These are phyloP conservation scores for Malus hybrid DNA, from an alignment of 331 rosid species.

Conservation along the genomic window DNA sequence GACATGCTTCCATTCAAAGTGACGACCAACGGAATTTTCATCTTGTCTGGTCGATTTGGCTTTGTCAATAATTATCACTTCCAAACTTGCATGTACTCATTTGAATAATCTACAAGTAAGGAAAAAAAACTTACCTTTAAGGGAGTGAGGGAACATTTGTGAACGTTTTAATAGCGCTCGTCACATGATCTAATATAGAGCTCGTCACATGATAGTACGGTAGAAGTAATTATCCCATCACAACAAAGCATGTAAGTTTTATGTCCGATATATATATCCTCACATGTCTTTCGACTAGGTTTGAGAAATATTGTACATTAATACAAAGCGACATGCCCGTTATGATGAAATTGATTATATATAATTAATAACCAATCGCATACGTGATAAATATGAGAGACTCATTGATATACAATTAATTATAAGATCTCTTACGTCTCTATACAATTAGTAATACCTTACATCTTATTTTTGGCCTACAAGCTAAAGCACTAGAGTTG, in stretches of 20 bases:
- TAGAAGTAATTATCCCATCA: background rate
- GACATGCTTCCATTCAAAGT: constrained; percentile 27
- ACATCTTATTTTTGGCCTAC: background rate
- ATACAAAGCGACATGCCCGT: no score
- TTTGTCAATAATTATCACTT: background rate
- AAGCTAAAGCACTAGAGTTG: background rate
- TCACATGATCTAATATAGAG: background rate
- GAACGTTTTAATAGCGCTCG: no score
- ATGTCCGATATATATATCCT: background rate
- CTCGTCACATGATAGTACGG: background rate
- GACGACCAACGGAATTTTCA: constrained; percentile 21
- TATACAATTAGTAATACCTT: background rate
- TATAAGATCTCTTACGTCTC: no score
- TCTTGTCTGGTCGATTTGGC: background rate
- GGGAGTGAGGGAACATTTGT: background rate
- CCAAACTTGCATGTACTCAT: background rate
- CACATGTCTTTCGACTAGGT: background rate
- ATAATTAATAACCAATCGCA: no score
- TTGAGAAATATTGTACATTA: background rate
- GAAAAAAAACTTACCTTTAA: no score
- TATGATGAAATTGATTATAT: no score
- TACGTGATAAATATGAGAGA: background rate
- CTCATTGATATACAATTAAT: background rate
- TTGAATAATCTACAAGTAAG: background rate
- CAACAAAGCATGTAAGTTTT: no score